Evolutionary conservation across 345 rosid genomes (phyloP).

Genomic region (Nephelium lappaceum): DNA sequence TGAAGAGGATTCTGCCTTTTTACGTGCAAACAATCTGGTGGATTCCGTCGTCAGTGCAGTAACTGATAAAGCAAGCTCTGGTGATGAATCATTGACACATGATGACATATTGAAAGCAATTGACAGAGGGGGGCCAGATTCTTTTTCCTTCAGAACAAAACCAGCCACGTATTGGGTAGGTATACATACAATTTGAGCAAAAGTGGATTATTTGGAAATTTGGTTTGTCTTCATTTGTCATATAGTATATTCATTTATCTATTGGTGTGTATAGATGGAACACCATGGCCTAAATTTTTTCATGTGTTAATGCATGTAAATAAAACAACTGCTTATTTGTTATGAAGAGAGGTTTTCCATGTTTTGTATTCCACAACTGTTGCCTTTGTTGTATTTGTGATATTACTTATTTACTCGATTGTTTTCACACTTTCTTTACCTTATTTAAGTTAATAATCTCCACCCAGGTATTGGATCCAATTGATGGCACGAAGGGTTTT

Average conservation of each 20-base stretch:
- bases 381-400: not conserved
- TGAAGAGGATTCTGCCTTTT: slow-evolving; percentile 82
- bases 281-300: not conserved
- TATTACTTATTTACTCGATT: slow-evolving; percentile 8
- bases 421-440: slow-evolving; percentile 10
- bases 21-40: slow-evolving; percentile 66
- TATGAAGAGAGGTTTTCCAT: not conserved
- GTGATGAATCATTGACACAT: slow-evolving; percentile 47
- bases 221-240: not conserved
- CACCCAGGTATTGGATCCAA: slow-evolving; percentile 83
- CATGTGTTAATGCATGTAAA: not conserved
- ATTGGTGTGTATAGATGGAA: not conserved
- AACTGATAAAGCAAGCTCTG: slow-evolving; percentile 41
- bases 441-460: slow-evolving; percentile 11
- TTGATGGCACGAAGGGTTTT: slow-evolving; percentile 89
- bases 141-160: slow-evolving; percentile 52
- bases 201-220: not conserved
- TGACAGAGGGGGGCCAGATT: slow-evolving; percentile 77
- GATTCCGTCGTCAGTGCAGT: slow-evolving; percentile 67
- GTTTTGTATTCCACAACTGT: not conserved
- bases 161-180: slow-evolving; percentile 91
- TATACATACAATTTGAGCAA: slow-evolving; percentile 2
- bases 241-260: not conserved
- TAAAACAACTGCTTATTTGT: not conserved
- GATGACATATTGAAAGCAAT: slow-evolving; percentile 76